Base-by-base conservation (phyloP, 345 rosid genomes). In the Erucastrum elatum region DNA sequence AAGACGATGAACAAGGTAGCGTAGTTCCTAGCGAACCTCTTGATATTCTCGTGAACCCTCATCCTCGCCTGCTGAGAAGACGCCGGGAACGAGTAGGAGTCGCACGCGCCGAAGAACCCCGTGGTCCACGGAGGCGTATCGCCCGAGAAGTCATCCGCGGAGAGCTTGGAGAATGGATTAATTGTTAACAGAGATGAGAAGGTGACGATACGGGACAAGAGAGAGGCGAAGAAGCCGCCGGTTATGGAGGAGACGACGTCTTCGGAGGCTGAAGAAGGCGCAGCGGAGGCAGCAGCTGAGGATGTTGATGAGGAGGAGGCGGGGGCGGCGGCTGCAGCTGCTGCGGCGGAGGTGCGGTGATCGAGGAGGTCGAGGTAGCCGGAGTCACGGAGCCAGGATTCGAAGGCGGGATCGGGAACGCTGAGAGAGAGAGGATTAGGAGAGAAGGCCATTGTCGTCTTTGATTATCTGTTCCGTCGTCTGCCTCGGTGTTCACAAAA, bases 361-460 rank as follows among this genome's bases (percentile, higher is more conserved):
- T 92, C 77, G 85, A 93, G 93, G 67, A 94, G 66, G 82, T 94
- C 94, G 61, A 94, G 97, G 86, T 93, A 91, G 89, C 98, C 98
- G 82, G 96, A 88, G 80, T 92, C 98, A 1, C 98, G 97, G 62
- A 94, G 96, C 98, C 99, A 95, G 30, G 97, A 85, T 63, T 95
- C 96, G 86, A 95, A 89, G 63, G 90, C 87, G 4, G 92, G 83
- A 80, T 95, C 96, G 0, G 96, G 90, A 2, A 91, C 88, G 87
- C 87, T 87, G 2, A 91, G 87, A 12, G 98, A 88, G 15, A 93
- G 82, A 9, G 97, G 99, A 71, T 97, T 92, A 27, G 96, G 84
- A 74, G 92, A 91, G 87, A 94, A 89, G 35, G 90, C 87, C 83
- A 80, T 80, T 64, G 55, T 9, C 46, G 82, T 58, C 72, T 46